Conservation (phyloP, 345 rosid genomes). For the Aquilaria malaccensis region DNA sequence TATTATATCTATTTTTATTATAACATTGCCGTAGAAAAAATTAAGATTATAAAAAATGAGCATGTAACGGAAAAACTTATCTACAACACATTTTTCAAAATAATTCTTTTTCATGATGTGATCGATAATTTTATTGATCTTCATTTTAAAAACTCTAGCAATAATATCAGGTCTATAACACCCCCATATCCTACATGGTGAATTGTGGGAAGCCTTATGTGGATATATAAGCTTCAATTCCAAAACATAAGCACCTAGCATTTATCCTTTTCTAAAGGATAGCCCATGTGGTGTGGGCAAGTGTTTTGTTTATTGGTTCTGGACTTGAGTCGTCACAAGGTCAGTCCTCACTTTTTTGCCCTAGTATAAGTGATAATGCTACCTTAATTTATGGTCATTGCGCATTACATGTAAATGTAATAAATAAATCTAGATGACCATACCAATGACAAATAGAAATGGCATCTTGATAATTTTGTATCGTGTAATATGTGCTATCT, state of each 20-base stretch:
- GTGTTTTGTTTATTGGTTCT: too few relatives aligned
- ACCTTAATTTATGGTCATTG: background rate
- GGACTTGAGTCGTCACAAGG: too few relatives aligned
- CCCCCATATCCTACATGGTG: too few relatives aligned
- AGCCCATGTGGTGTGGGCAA: too few relatives aligned
- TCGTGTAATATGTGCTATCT: background rate
- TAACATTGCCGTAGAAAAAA: too few relatives aligned
- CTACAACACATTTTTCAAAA: background rate
- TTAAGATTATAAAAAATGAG: too few relatives aligned
- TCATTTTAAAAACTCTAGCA: background rate
- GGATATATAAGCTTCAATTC: too few relatives aligned
- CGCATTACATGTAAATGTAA: background rate
- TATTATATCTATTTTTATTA: too few relatives aligned
- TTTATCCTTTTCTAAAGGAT: too few relatives aligned
- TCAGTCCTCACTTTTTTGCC: background rate
- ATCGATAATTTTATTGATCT: background rate
- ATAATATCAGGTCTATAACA: background rate
- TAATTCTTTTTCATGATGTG: background rate
- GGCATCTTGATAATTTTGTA: conserved; percentile 1
- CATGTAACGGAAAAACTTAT: too few relatives aligned
- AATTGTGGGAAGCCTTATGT: too few relatives aligned
- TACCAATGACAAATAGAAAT: background rate
- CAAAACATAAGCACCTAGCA: too few relatives aligned
- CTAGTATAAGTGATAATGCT: rapidly evolving
- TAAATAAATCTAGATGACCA: background rate